phyloP scores from a whole-genome alignment of 495 filamentous ascomycete species.

The Zalerion maritima region DNA sequence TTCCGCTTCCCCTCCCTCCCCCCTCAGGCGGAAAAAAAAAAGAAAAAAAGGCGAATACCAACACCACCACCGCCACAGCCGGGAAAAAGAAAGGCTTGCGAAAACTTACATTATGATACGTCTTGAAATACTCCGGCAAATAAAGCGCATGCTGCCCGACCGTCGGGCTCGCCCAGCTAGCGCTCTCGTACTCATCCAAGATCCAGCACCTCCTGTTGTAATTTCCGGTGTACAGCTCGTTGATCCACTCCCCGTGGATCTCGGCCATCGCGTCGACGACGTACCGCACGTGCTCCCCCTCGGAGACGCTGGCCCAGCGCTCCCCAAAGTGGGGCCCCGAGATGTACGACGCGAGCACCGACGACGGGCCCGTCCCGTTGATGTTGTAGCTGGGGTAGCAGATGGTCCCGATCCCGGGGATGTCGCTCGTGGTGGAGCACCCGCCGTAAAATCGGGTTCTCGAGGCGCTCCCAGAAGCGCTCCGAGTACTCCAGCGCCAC shows the following conservation, averaged over 20 bases:
- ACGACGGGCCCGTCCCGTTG: conserved; percentile 45
- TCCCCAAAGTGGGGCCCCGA: conserved; percentile 27
- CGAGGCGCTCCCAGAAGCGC: conserved; percentile 54
- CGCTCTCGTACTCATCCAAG: conserved; percentile 36
- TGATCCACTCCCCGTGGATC: conserved; percentile 41
- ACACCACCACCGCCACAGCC: too few species aligned
- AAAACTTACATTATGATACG: conserved; percentile 37
- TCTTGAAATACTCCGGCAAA: conserved; percentile 54
- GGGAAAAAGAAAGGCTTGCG: too few species aligned
- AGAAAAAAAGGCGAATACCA: too few species aligned
- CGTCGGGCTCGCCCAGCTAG: conserved; percentile 39
- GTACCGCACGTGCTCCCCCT: conserved; percentile 38
- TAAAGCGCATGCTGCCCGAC: conserved; percentile 51
- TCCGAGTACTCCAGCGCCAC: conserved; percentile 47
- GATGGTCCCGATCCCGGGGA: conserved; percentile 40
- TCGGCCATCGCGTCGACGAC: conserved; percentile 44
- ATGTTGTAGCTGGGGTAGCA: conserved; percentile 53
- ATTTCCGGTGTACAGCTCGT: conserved; percentile 43
- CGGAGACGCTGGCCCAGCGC: conserved; percentile 28
- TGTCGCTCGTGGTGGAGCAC: conserved; percentile 39
- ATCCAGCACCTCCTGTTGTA: conserved; percentile 47
- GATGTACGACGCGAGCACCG: conserved; percentile 45
- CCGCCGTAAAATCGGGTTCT: conserved; percentile 47
- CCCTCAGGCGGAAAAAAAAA: too few species aligned
- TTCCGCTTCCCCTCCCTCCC: too few species aligned